A percentile compares a stretch with the other conserved stretches of the same genome.
Conservation (phyloP, 164 flowering plant species). For the Annona squamosa region DNA sequence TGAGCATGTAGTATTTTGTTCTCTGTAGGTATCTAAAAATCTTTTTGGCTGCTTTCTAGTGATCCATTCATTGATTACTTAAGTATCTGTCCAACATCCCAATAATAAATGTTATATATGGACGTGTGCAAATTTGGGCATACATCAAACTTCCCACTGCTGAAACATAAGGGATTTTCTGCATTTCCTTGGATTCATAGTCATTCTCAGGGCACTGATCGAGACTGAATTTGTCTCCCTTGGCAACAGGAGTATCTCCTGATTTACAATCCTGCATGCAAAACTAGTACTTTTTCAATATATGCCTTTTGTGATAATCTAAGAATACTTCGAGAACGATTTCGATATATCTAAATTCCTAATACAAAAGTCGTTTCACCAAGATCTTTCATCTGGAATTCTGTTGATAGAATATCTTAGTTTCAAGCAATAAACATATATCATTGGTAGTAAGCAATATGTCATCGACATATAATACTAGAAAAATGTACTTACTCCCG, state of each 20-base stretch:
- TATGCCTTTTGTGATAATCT: too few species aligned
- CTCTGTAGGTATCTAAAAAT: slow-evolving; percentile 3
- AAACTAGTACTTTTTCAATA: too few species aligned
- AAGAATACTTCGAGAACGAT: too few species aligned
- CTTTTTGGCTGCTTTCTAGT: slow-evolving; percentile 8
- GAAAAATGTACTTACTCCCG: too few species aligned
- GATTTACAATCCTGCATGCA: too few species aligned
- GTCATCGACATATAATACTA: too few species aligned
- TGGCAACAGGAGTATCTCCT: background rate
- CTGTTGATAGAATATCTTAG: too few species aligned
- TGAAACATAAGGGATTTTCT: slow-evolving; percentile 1
- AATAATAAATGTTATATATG: background rate
- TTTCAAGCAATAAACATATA: too few species aligned
- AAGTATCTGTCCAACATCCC: slow-evolving; percentile 1
- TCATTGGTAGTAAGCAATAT: too few species aligned
- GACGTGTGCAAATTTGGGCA: background rate
- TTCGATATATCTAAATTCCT: too few species aligned
- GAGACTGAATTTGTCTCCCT: background rate
- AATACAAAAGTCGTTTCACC: too few species aligned
- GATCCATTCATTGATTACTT: background rate
- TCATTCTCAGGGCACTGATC: background rate
- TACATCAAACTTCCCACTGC: slow-evolving; percentile 1
- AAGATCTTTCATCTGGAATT: too few species aligned
- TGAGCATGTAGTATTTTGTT: slow-evolving; percentile 9
- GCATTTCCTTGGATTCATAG: background rate